phyloP scores from a whole-genome alignment of 2,329 filamentous ascomycete genomes.

The Talaromyces rugulosus region DNA sequence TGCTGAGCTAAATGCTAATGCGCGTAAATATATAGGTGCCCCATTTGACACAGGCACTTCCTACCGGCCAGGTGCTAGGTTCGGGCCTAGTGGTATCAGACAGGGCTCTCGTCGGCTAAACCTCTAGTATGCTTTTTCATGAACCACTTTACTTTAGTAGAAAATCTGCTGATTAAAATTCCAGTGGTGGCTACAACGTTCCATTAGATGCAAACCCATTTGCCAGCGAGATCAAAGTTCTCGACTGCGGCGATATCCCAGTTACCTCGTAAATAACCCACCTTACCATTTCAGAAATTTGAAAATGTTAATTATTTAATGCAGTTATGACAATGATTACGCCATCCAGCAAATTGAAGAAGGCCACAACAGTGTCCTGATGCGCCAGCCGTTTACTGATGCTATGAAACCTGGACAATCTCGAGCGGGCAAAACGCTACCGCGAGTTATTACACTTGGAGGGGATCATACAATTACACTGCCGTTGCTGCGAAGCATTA shows the following conservation, averaged over 20 bases:
- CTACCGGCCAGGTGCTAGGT: constrained; percentile 77
- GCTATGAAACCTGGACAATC: constrained; percentile 64
- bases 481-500: constrained; percentile 53
- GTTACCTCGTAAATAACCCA: constrained; percentile 65
- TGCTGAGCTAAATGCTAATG: background rate
- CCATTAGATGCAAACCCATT: constrained; percentile 76
- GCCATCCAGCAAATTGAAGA: constrained; percentile 82
- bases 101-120: constrained; percentile 83
- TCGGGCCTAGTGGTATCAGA: constrained; percentile 78
- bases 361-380: constrained; percentile 72
- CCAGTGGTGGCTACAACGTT: constrained; percentile 80
- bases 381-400: constrained; percentile 65
- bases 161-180: background rate
- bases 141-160: background rate
- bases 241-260: constrained; percentile 81
- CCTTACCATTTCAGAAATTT: background rate
- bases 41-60: constrained; percentile 85
- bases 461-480: constrained; percentile 45
- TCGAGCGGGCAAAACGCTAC: constrained; percentile 69
- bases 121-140: constrained; percentile 64
- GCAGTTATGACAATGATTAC: constrained; percentile 74
- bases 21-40: constrained; percentile 50
- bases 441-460: constrained; percentile 71
- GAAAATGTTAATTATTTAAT: background rate
- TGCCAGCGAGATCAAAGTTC: constrained; percentile 71